A percentile compares a stretch with the other conserved stretches of the same genome.
These are phyloP conservation scores for Hirschfeldia incana DNA, from an alignment of 345 rosid genomes.

Conservation along the genomic window DNA sequence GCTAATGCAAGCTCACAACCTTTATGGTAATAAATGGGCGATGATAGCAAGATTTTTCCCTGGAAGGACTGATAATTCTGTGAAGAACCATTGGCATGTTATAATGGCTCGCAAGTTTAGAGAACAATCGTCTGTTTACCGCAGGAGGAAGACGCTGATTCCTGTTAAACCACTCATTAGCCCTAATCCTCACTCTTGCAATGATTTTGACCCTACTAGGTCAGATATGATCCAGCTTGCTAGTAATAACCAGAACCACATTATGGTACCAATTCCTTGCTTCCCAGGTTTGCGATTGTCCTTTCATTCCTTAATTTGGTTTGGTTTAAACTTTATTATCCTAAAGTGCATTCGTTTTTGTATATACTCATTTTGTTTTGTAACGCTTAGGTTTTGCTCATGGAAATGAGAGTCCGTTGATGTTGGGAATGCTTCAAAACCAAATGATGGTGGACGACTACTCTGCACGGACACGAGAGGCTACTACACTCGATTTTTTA, in stretches of 20 bases:
- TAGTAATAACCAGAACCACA: slow-evolving; percentile 23
- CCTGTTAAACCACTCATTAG: slow-evolving; percentile 20
- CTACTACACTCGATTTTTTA: background rate
- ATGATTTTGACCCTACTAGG: slow-evolving; percentile 9
- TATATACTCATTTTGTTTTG: background rate
- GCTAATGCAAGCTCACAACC: slow-evolving; percentile 38
- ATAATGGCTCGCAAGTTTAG: slow-evolving; percentile 42
- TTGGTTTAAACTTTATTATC: background rate
- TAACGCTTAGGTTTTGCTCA: slow-evolving; percentile 21
- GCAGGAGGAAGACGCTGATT: slow-evolving; percentile 25
- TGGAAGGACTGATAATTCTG: slow-evolving; percentile 44
- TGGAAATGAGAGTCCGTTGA: background rate
- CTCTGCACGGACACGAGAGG: slow-evolving; percentile 19
- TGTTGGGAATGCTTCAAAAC: slow-evolving; percentile 15
- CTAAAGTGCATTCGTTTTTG: background rate
- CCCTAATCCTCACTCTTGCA: slow-evolving; percentile 12
- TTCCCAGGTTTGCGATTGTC: slow-evolving; percentile 34
- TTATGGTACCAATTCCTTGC: slow-evolving; percentile 27
- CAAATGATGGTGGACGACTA: slow-evolving; percentile 19
- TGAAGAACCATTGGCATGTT: slow-evolving; percentile 48
- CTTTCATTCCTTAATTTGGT: background rate
- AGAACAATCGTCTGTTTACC: slow-evolving; percentile 37
- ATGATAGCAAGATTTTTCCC: slow-evolving; percentile 46
- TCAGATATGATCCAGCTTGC: slow-evolving; percentile 13
- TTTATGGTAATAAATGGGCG: slow-evolving; percentile 47